Evolutionary conservation across 352 stramenopile genomes (phyloP).

Genomic region (Nothophytophthora sp.): DNA sequence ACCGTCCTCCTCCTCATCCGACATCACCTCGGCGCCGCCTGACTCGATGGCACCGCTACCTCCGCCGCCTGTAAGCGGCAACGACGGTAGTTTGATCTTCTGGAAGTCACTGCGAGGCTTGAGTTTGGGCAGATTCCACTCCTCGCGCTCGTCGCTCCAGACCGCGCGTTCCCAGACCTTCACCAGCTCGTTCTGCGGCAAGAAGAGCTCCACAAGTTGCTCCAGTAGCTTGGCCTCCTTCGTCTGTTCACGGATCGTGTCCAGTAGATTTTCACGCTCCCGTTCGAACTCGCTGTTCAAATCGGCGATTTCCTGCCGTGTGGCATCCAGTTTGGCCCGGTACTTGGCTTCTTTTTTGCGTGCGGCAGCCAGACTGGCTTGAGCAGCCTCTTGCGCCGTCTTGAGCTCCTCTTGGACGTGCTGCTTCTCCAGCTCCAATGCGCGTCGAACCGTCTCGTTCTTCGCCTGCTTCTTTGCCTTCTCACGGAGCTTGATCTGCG

Average conservation of each 20-base stretch:
- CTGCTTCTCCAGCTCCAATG: slow-evolving; percentile 72
- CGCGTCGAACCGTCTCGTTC: slow-evolving; percentile 52
- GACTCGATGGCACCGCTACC: slow-evolving; percentile 30
- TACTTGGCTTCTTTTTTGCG: slow-evolving; percentile 75
- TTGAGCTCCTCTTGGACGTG: slow-evolving; percentile 76
- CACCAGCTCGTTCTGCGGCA: slow-evolving; percentile 83
- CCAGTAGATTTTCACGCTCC: slow-evolving; percentile 83
- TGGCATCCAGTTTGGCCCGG: slow-evolving; percentile 68
- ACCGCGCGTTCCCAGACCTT: slow-evolving; percentile 89
- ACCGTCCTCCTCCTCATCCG: slow-evolving; percentile 48
- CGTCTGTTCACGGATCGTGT: slow-evolving; percentile 90
- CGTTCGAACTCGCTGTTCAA: slow-evolving; percentile 84
- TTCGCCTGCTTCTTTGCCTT: slow-evolving; percentile 75
- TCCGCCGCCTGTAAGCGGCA: slow-evolving; percentile 28
- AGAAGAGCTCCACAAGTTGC: slow-evolving; percentile 85
- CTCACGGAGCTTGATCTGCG: slow-evolving; percentile 80
- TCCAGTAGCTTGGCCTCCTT: slow-evolving; percentile 88
- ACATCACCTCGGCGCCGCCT: slow-evolving; percentile 60
- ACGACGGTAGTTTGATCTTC: slow-evolving; percentile 68
- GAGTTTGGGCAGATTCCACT: slow-evolving; percentile 75
- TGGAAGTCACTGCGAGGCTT: slow-evolving; percentile 83
- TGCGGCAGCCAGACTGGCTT: slow-evolving; percentile 49
- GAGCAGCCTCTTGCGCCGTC: slow-evolving; percentile 62
- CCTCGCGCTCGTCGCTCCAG: slow-evolving; percentile 82
- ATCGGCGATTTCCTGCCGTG: slow-evolving; percentile 84